Evolutionary conservation across 1,284 basidiomycete genomes (phyloP), one percentile per base, ranked within the genome.

Genomic region (Malassezia japonica): DNA sequence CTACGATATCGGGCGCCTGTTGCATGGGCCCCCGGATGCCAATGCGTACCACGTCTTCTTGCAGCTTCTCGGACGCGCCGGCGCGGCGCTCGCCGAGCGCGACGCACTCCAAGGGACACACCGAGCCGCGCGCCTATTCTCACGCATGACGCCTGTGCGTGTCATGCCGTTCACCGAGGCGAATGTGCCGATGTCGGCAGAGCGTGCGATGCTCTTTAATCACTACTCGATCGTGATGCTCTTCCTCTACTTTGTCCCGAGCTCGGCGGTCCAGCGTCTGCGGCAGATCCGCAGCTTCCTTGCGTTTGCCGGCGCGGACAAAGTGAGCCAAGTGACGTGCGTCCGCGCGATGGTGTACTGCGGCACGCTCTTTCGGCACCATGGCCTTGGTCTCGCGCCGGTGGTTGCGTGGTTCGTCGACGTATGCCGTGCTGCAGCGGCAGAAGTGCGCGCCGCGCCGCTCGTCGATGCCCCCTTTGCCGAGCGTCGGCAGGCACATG

Each of bases 171-270:
- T 72, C 49, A 61, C 61, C 0, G 47, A 49, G 16, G 29, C 36
- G 1, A 42, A 56, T 2, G 56, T 61, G n/a, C 76, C 25, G 69
- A 75, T 15, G 77, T 61, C 81, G 4, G 81, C 82, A 0, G 81
- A 86, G 46, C 77, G 87, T 2, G 86, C 87, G 0, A 83, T 84
- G 77, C 78, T 95, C 10, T 83, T 85, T 73, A 95, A 96, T 72
- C 83, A 91, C 23, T 84, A 88, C 65, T 81, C 81, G 36, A 82
- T 85, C 13, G 78, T 87, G 60, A 81, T 85, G 16, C 78, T 87
- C n/a, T 82, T 82, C 6, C 79, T 87, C 42, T 80, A 84, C 61
- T 79, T 92, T 32, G 82, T 85, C 40, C 81, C 83, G 0, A 59
- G 76, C 1, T 77, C 79, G 16, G 77, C 82, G 49, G 75, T 77